Base-by-base conservation (phyloP, 1,139 yeast species). In the Nakaseomyces nivariensis region DNA sequence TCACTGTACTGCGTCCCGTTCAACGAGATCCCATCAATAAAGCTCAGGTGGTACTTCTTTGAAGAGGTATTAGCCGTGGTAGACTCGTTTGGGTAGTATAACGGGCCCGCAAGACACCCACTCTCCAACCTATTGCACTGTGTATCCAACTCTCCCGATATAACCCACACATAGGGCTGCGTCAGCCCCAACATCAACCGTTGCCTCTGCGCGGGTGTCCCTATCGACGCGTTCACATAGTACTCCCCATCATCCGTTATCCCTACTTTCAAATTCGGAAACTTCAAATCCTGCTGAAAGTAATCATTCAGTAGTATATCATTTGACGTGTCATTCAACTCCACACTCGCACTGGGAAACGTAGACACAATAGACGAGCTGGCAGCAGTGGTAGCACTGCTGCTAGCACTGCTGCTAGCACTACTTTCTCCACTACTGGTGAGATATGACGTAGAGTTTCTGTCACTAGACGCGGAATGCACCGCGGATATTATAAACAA, bases 151-250 rank as follows among this genome's bases (percentile, higher is more conserved):
- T 50, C 54, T 3, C 59, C 57, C 13, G 67, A 66, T 8, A 69
- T 63, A 1, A 72, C 59, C 78, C 78, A 75, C 1, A 70, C 48
- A 46, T 67, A 68, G 1, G 75, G 77, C 46, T 72, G 73, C 5
- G 68, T 60, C 3, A 72, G 61, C 54, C 75, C 79, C 4, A 76
- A 52, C 33, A 74, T 57, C 6, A 75, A 53, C 5, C 45, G 53
- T 31, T 69, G 58, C 0, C 51, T 34, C 55, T 73, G 76, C 1
- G 52, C 54, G 0, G 72, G 71, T 0, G 57, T 55, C 1, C 78
- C 77, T 7, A 74, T 50, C 1, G 68, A 52, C 0, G 69, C 54
- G 29, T 67, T 62, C 22, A 68, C 68, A 49, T 70, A 72, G 51
- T 60, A 68, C 29, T 56, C 43, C 5, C 59, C 56, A 8, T 46